Evolutionary conservation across 345 rosid species (phyloP).

Genomic region (Combretum micranthum): DNA sequence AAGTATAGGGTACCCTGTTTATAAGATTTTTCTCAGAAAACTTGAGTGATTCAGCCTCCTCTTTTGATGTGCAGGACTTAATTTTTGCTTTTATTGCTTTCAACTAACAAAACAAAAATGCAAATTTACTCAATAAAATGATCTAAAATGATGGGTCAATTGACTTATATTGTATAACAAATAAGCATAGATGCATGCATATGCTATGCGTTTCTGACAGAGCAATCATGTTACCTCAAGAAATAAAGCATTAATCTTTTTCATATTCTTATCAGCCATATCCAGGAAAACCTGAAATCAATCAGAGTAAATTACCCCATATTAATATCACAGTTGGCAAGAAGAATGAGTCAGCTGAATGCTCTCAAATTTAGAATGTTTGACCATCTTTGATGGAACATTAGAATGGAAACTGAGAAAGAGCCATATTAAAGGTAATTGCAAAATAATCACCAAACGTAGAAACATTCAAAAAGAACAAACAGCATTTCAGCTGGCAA

Average conservation of each 20-base stretch:
- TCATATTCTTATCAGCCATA: conserved; percentile 73
- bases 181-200: background rate
- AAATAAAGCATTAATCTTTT: conserved; percentile 66
- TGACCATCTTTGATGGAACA: background rate
- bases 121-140: background rate
- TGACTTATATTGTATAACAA: background rate
- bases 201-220: background rate
- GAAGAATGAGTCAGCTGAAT: too few relatives aligned
- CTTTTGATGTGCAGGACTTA: conserved; percentile 61
- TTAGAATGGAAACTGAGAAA: background rate
- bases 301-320: conserved; percentile 10
- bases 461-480: too few relatives aligned
- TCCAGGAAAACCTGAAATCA: conserved; percentile 75
- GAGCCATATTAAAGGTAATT: background rate
- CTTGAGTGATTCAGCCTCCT: conserved; percentile 63
- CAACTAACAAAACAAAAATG: conserved; percentile 35
- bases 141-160: conserved; percentile 4
- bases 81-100: conserved; percentile 61
- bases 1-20: conserved; percentile 47
- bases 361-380: background rate
- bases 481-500: too few relatives aligned
- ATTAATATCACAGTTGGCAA: too few relatives aligned
- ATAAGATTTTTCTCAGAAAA: conserved; percentile 75
- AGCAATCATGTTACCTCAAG: conserved; percentile 48
- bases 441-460: too few relatives aligned